Evolutionary conservation across 2,329 filamentous ascomycete genomes (phyloP).

Genomic region (Tolypocladium guangdongense): DNA sequence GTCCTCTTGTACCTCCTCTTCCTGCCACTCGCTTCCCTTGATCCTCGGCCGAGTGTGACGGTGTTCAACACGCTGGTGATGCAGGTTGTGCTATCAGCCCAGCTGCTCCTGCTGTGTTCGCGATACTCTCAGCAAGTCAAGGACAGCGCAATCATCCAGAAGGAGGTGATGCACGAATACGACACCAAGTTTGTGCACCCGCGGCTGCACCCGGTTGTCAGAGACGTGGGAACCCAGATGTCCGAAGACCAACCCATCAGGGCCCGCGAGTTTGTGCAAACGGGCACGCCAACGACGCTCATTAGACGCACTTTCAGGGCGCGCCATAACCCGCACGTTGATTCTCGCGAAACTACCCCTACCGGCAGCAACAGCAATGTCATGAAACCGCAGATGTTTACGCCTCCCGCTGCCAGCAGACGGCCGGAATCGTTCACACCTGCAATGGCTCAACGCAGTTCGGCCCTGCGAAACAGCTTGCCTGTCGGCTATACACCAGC

Average conservation of each 20-base stretch:
- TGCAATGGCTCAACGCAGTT: conserved; percentile 14
- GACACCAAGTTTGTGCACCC: conserved; percentile 94
- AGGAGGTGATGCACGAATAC: conserved; percentile 90
- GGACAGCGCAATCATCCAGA: conserved; percentile 74
- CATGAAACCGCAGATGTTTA: conserved; percentile 31
- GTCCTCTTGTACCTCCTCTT: conserved; percentile 85
- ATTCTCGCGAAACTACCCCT: conserved; percentile 44
- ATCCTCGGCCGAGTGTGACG: conserved; percentile 74
- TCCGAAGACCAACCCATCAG: conserved; percentile 35
- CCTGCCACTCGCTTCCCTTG: conserved; percentile 64
- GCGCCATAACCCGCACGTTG: conserved; percentile 70
- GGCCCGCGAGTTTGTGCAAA: conserved; percentile 31
- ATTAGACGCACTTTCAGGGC: conserved; percentile 70
- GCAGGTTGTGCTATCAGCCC: conserved; percentile 61
- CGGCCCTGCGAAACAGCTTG: conserved; percentile 22
- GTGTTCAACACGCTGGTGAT: conserved; percentile 75
- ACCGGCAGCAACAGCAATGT: conserved; percentile 20
- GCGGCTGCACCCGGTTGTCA: conserved; percentile 67
- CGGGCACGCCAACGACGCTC: conserved; percentile 45
- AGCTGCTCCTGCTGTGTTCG: conserved; percentile 63
- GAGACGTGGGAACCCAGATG: conserved; percentile 71
- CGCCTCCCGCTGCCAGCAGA: conserved; percentile 23
- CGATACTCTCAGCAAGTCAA: conserved; percentile 77
- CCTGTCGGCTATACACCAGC: conserved; percentile 20
- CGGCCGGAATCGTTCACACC: conserved; percentile 25